Evolutionary conservation across 2,329 filamentous ascomycete species (phyloP), one percentile per base, ranked within the genome.

Genomic region (Nigrograna mackinnonii): DNA sequence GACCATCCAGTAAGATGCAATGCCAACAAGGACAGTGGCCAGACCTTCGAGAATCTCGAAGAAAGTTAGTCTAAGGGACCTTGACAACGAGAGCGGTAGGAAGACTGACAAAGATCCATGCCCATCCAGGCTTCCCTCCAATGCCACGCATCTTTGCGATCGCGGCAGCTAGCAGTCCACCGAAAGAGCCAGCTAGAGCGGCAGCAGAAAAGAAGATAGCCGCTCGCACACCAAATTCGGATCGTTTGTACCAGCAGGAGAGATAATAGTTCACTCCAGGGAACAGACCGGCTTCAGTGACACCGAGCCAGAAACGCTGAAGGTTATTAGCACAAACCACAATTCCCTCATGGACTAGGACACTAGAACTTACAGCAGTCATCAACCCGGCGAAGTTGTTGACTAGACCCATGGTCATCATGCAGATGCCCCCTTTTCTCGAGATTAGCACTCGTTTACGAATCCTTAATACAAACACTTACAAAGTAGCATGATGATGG

Each of bases 131-230:
- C 68, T 79, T 56, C 42, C 80, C 78, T 7, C 67, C 64, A 13
- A 71, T 51, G 0, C 76, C 76, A 9, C 74, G 66, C 54, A 80
- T 66, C 38, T 76, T 75, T 1, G 82, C 59, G 24, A 83, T 74
- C 0, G 76, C 79, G 36, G 73, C 79, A 5, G 79, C 79, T 9
- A 80, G 62, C 46, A 83, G 77, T 3, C 87, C 87, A 58, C 86
- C 86, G 49, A 91, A 90, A 0, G 85, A 90, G 1, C 89, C 89
- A 1, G 88, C 85, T 0, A 94, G 70, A 0, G 89, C 87, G 0
- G 89, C 89, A 0, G 88, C 87, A 0, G 87, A 90, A 73, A 94
- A 95, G 74, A 94, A 92, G 43, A 91, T 82, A 12, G 89, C 87
- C 47, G 86, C 83, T 24, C 89, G 82, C n/a, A 90, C 78, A 37